Conservation (phyloP, 2,329 filamentous ascomycete species). For the Pochonia chlamydosporia region DNA sequence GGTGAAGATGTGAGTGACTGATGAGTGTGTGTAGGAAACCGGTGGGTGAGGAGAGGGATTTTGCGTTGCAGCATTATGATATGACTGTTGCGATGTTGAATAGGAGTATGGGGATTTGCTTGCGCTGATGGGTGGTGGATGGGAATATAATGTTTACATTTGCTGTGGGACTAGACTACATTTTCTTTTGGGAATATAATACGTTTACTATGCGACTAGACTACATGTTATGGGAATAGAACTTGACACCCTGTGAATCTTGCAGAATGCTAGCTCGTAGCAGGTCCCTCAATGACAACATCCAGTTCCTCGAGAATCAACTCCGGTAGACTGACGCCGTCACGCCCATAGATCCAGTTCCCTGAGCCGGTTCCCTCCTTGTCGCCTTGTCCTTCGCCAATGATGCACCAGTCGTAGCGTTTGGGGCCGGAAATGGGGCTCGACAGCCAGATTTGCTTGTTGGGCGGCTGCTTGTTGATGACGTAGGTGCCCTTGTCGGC, state of each 20-base stretch:
- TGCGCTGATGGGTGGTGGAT: constrained; percentile 36
- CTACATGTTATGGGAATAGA: too few species aligned
- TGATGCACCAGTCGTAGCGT: constrained; percentile 82
- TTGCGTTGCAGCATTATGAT: constrained; percentile 56
- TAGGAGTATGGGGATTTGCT: constrained; percentile 62
- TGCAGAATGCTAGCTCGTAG: constrained; percentile 15
- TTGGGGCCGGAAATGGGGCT: constrained; percentile 89
- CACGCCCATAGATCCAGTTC: constrained; percentile 83
- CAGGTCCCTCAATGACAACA: constrained; percentile 46
- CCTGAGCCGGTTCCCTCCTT: constrained; percentile 72
- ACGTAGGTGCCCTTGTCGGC: constrained; percentile 75
- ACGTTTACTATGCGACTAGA: not conserved
- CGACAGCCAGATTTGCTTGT: constrained; percentile 95
- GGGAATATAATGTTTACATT: not conserved
- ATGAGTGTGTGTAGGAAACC: constrained; percentile 11
- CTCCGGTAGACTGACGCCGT: constrained; percentile 69
- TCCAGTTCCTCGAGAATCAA: constrained; percentile 72
- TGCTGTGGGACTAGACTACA: too few species aligned
- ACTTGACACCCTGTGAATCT: not conserved
- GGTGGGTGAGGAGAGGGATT: constrained; percentile 16
- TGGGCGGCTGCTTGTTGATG: constrained; percentile 96
- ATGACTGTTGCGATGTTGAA: constrained; percentile 69
- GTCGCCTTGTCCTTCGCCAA: constrained; percentile 62
- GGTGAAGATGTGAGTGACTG: not conserved
- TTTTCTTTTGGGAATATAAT: too few species aligned